Percentiles rank a stretch among this genome's conserved stretches.
Conservation (phyloP, 176 grass and related monocot species). For the Areca catechu region DNA sequence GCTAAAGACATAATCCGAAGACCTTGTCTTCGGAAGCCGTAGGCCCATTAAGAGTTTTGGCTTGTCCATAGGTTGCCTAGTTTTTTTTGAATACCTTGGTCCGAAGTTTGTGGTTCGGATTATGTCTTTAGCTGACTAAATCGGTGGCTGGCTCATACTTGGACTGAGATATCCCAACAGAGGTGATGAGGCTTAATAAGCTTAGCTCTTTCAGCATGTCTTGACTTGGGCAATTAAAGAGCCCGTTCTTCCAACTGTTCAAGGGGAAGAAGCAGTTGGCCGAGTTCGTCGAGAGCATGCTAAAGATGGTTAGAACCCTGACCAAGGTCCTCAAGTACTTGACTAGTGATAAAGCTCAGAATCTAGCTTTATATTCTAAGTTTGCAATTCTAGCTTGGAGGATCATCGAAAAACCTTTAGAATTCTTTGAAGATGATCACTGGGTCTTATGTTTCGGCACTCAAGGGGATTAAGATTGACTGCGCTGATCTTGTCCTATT, state of each 20-base stretch:
- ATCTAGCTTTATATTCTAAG: conserved; percentile 89
- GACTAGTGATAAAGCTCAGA: conserved; percentile 96
- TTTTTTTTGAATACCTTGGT: no score
- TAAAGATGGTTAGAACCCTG: conserved; percentile 88
- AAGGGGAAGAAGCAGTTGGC: conserved; percentile 77
- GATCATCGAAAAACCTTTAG: conserved; percentile 79
- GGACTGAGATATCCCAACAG: no score
- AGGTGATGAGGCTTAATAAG: conserved; percentile 99
- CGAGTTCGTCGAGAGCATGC: conserved; percentile 92
- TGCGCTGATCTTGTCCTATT: conserved; percentile 86
- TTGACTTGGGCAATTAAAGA: conserved; percentile 93
- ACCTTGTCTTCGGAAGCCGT: no score
- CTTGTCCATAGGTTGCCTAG: no score
- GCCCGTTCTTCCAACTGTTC: conserved; percentile 99
- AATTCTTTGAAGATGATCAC: conserved; percentile 99
- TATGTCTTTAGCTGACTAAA: no score
- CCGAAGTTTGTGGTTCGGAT: no score
- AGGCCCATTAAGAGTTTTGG: no score
- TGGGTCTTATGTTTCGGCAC: conserved; percentile 52
- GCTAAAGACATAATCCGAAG: no score
- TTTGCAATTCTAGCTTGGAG: conserved; percentile 98
- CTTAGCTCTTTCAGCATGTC: conserved; percentile 97
- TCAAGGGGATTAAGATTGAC: conserved; percentile 47
- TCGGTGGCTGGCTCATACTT: no score
- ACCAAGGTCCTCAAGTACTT: conserved; percentile 99